These are phyloP conservation scores for Rhodotorula sp. DNA, from an alignment of 1,284 basidiomycete species.

Conservation along the genomic window DNA sequence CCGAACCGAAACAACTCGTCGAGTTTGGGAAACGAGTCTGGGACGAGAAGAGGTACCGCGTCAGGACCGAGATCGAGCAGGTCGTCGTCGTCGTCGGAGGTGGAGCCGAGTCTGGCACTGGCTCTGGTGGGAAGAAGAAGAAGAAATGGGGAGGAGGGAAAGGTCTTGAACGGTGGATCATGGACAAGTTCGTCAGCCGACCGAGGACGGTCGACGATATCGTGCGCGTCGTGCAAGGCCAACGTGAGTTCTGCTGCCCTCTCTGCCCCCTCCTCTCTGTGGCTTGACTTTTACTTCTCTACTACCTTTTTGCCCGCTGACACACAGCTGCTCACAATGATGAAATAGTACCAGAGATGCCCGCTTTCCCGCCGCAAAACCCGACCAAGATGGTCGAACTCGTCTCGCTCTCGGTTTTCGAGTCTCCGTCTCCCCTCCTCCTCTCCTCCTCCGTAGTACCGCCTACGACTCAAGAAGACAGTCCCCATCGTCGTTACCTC, in stretches of 20 bases:
- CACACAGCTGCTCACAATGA: too few relatives aligned
- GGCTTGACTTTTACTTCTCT: too few relatives aligned
- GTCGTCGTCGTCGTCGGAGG: slow-evolving; percentile 1
- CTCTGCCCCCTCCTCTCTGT: too few relatives aligned
- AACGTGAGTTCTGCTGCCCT: not conserved
- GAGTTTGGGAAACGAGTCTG: slow-evolving; percentile 27
- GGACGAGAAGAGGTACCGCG: slow-evolving; percentile 17
- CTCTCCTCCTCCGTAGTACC: not conserved
- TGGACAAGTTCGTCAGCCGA: slow-evolving; percentile 15
- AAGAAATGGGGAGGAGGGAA: not conserved
- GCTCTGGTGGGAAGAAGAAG: not conserved
- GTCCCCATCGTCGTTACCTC: too few relatives aligned
- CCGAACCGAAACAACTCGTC: slow-evolving; percentile 26
- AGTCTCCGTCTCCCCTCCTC: slow-evolving; percentile 6
- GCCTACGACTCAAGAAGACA: too few relatives aligned
- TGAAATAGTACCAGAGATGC: slow-evolving; percentile 36
- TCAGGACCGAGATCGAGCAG: slow-evolving; percentile 17
- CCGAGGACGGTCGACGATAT: not conserved
- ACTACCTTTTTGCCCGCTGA: too few relatives aligned
- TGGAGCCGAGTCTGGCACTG: slow-evolving; percentile 3
- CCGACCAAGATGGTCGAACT: slow-evolving; percentile 26
- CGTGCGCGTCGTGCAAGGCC: not conserved
- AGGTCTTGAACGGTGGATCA: slow-evolving; percentile 2
- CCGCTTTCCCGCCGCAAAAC: slow-evolving; percentile 17
- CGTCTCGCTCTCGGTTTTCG: slow-evolving; percentile 18